Conservation (phyloP, 2,329 filamentous ascomycete species). For the Beauveria caledonica region DNA sequence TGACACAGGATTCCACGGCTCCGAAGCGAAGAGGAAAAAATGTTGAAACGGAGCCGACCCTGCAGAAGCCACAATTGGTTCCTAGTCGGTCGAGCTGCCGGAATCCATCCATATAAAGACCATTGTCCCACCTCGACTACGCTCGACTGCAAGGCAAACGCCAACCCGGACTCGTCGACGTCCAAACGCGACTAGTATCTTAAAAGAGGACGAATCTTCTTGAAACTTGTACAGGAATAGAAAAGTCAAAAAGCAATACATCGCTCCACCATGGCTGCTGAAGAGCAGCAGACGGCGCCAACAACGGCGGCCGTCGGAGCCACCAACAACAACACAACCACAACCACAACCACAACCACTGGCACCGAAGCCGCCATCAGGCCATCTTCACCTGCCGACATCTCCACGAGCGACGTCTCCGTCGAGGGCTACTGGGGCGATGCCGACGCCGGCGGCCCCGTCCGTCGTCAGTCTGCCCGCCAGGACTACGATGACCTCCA, state of each 20-base stretch:
- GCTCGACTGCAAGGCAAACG: neutral
- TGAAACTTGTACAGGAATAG: neutral
- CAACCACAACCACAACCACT: neutral
- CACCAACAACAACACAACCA: neutral
- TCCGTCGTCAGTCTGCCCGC: conserved; percentile 14
- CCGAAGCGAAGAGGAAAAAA: neutral
- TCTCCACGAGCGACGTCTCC: conserved; percentile 6
- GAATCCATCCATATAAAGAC: neutral
- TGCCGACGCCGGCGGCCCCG: conserved; percentile 15
- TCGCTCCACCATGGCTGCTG: conserved; percentile 2
- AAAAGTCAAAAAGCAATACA: neutral
- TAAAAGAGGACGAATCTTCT: no score
- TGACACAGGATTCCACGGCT: neutral
- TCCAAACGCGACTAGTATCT: neutral
- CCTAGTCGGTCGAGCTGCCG: neutral
- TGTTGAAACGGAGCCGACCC: neutral
- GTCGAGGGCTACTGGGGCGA: conserved; percentile 21
- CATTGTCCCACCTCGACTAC: neutral
- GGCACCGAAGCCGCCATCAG: neutral
- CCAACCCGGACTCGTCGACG: neutral
- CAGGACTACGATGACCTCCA: conserved; percentile 18
- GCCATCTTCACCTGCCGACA: neutral
- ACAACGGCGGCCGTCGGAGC: neutral
- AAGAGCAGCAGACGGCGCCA: conserved; percentile 6
- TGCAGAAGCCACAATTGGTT: neutral